Conservation (phyloP, 257 asterid genomes). For the Orobanche coerulescens region DNA sequence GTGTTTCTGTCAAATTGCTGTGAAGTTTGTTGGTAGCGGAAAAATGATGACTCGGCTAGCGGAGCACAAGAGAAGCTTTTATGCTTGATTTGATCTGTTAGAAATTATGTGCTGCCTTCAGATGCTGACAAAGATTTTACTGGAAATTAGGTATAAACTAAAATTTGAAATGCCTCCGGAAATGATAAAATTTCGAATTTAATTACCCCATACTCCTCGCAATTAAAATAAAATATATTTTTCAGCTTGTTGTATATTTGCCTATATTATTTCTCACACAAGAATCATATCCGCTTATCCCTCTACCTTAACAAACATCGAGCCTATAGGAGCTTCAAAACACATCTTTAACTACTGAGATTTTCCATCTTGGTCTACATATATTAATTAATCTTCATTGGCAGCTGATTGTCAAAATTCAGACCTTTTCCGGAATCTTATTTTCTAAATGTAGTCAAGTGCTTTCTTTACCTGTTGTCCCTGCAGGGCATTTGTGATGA, state of each 20-base stretch:
- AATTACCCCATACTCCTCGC: neutral
- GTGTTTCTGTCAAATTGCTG: constrained; percentile 2
- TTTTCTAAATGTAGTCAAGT: too few species aligned
- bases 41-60: neutral
- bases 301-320: neutral
- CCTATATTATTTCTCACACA: neutral
- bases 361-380: neutral
- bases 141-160: neutral
- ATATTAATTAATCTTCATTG: too few species aligned
- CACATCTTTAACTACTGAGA: too few species aligned
- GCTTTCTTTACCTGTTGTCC: neutral
- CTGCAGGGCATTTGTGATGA: constrained; percentile 76
- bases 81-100: neutral
- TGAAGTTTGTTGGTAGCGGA: neutral
- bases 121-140: neutral
- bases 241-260: neutral
- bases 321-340: neutral
- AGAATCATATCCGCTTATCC: neutral
- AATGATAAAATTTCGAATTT: neutral
- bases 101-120: constrained; percentile 1
- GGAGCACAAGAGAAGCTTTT: neutral
- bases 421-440: too few species aligned
- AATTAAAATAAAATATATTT: neutral
- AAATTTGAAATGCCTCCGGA: neutral
- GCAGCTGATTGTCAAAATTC: too few species aligned